A percentile compares a stretch with the other conserved stretches of the same genome.
Evolutionary conservation across 164 flowering plant species (phyloP).

Genomic region (Tinospora cordifolia): DNA sequence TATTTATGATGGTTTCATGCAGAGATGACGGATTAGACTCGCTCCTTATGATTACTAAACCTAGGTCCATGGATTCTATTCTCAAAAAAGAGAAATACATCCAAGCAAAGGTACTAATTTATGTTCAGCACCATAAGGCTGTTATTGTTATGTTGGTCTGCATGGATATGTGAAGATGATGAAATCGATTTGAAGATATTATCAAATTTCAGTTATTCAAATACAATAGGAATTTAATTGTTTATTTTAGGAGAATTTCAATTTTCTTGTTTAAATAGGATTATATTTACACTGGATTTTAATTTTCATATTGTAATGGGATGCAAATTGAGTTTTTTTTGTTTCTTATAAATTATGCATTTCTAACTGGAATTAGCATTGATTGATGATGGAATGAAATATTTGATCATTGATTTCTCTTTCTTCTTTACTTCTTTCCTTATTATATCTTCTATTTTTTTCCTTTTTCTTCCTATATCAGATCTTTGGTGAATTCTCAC

Average conservation of each 20-base stretch:
- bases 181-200: too few relatives aligned
- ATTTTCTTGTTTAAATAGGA: neutral
- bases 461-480: neutral
- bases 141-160: neutral
- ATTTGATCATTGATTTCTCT: too few relatives aligned
- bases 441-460: neutral
- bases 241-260: neutral
- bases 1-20: constrained; percentile 20
- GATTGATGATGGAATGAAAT: too few relatives aligned
- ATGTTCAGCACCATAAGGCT: neutral
- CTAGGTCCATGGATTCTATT: constrained; percentile 45
- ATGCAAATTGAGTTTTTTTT: neutral
- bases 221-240: neutral
- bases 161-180: neutral
- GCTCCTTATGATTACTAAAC: constrained; percentile 37
- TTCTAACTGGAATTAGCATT: neutral
- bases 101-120: constrained; percentile 32
- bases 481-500: neutral
- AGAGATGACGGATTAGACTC: constrained; percentile 33
- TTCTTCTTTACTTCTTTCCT: neutral
- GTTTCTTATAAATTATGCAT: neutral
- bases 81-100: constrained; percentile 33
- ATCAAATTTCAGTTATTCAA: neutral
- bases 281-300: neutral
- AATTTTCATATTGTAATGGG: neutral